phyloP scores from a whole-genome alignment of 2,329 filamentous ascomycete genomes.

The Colletotrichum siamense region DNA sequence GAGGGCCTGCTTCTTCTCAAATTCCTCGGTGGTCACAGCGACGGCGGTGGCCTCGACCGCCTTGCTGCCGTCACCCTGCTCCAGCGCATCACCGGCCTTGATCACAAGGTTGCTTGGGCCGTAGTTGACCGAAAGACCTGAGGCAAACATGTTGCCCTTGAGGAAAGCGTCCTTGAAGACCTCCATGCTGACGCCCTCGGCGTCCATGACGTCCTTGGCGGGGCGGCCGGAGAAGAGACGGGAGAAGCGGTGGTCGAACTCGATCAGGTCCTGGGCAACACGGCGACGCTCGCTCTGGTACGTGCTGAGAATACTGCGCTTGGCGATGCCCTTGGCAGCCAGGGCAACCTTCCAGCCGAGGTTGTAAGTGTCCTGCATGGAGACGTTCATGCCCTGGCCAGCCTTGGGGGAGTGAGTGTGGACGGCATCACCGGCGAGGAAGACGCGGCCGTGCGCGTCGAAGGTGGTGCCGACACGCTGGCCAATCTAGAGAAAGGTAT shows the following conservation, averaged over 20 bases:
- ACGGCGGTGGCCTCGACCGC: constrained; percentile 23
- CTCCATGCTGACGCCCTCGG: constrained; percentile 65
- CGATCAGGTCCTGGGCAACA: constrained; percentile 64
- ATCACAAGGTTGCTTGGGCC: constrained; percentile 59
- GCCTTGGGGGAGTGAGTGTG: constrained; percentile 65
- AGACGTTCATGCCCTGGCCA: constrained; percentile 76
- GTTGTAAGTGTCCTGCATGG: constrained; percentile 70
- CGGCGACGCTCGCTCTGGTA: constrained; percentile 59
- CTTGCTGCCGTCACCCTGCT: constrained; percentile 54
- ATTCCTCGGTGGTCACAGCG: constrained; percentile 33
- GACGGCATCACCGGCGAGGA: constrained; percentile 73
- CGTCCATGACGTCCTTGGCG: constrained; percentile 64
- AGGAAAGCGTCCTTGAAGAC: constrained; percentile 67
- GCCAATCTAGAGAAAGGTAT: constrained; percentile 64
- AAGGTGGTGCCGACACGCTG: constrained; percentile 67
- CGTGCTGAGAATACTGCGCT: constrained; percentile 49
- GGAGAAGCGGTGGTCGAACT: constrained; percentile 64
- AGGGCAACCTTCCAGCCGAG: constrained; percentile 62
- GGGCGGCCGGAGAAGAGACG: constrained; percentile 62
- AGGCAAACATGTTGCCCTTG: constrained; percentile 66
- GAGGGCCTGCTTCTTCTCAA: constrained; percentile 30
- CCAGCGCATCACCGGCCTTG: constrained; percentile 49
- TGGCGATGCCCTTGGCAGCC: constrained; percentile 48
- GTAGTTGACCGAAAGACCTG: constrained; percentile 57
- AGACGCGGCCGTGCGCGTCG: constrained; percentile 62